Base-by-base conservation (phyloP, 345 rosid genomes). In the Psidium friedrichsthalianum region DNA sequence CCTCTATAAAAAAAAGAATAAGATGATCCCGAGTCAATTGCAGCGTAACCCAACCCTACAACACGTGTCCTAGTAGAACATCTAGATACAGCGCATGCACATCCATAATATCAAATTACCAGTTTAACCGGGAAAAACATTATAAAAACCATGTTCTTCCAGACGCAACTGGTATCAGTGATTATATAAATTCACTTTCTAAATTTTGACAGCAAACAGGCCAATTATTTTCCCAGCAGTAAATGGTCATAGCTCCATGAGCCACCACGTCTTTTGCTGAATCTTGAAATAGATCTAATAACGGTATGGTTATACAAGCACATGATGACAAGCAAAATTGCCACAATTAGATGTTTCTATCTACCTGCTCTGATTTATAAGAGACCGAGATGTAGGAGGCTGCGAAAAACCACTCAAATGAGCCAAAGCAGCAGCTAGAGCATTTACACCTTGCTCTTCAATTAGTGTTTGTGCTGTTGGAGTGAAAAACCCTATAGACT, bases 381-480 rank as follows among this genome's bases (percentile, higher is more conserved):
- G 98, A 86, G 99, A 97, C 69, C 98, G 94, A 10, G 98, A 93
- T 36, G 98, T 93, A 56, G 99, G 98, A 40, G 99, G 99, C 86
- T 82, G 92, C 49, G 99, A 91, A 87, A 95, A 97, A 86, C 98
- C 98, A 87, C 98, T 95, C 84, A 97, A 86, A 53, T 97, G 98
- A 59, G 99, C 99, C 42, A 97, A 91, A 61, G 98, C 98, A 86
- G 98, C 95, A 88, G 99, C 98, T 87, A 97, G 95, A 85, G 99
- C 98, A 89, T 84, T 91, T 74, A 93, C 90, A 87, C 99, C 98
- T 90, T 94, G 92, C 86, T 94, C 98, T 84, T 95, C 94, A 56
- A 91, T 86, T 84, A 97, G 89, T 83, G 91, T 92, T 87, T 94
- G 89, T 74, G 99, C 98, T 49, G 98, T 92, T 86, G 97, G 96